Base-by-base conservation (phyloP, 2,329 filamentous ascomycete species). In the Pezicula neosporulosa region DNA sequence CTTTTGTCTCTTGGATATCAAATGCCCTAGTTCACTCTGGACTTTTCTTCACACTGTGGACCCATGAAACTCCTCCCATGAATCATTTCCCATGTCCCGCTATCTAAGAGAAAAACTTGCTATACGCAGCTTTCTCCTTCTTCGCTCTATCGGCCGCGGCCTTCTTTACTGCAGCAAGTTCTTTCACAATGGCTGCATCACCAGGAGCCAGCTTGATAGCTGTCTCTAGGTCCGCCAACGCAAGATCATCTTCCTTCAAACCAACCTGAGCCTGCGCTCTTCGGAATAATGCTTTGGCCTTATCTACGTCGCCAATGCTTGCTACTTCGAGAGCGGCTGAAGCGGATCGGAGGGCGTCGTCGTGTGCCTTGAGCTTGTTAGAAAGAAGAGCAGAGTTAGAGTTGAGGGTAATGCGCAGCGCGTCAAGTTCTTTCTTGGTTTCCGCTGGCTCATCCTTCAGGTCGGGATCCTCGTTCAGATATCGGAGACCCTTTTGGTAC, bases 401-500 rank as follows among this genome's bases (percentile, higher is more conserved):
- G 77, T 97, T 88, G 46, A 97, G 80, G 13, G 84, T 84, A 72
- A 97, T 89, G 60, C 92, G 89, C 50, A 97, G 79, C 36, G 85
- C 75, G 52, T 83, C 80, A 54, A 97, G 78, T 57, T 86, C 78
- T 21, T 75, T 69, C 62, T 83, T 85, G 37, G 87, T 80, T 36
- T 87, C 85, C 43, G 81, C 75, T 4, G 87, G 78, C 60, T 93
- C 90, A 43, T 82, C 78, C 39, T 94, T 88, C 12, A 82, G 71
- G 45, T 89, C 83, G 1, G 88, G 87, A 65, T 92, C 89, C 70
- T 95, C 89, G 70, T 93, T 89, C 54, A 96, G 76, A 70, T 96
- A 97, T 62, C 91, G 85, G 55, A 96, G 73, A 16, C 85, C 92
- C 76, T 99, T 99, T 70, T 95, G 85, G 74, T 99, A 99, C 75